A percentile compares a stretch with the other conserved stretches of the same genome.
These are phyloP conservation scores for Xylariaceae sp. DNA, from an alignment of 2,329 filamentous ascomycete species.

Conservation along the genomic window DNA sequence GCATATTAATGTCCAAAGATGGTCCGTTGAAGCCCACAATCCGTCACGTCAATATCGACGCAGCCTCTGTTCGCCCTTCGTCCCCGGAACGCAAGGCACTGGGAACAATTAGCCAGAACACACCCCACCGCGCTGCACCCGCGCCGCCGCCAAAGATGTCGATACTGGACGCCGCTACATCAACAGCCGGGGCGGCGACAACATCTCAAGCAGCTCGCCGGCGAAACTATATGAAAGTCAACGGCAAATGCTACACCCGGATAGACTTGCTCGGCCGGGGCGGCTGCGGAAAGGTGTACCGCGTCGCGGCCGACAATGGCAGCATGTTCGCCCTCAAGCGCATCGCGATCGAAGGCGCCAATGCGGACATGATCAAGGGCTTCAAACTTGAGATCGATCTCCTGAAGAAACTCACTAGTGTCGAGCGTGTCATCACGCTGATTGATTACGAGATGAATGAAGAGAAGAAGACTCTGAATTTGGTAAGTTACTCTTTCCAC, in stretches of 20 bases:
- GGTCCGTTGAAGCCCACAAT: conserved; percentile 49
- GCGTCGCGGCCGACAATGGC: conserved; percentile 94
- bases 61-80: conserved; percentile 34
- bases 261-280: conserved; percentile 89
- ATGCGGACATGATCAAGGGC: conserved; percentile 76
- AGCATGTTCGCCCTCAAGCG: conserved; percentile 93
- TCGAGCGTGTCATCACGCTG: conserved; percentile 85
- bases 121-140: conserved; percentile 72
- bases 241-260: conserved; percentile 85
- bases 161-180: conserved; percentile 85
- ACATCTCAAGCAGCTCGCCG: conserved; percentile 70
- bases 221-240: conserved; percentile 79
- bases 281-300: conserved; percentile 90
- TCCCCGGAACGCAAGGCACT: conserved; percentile 57
- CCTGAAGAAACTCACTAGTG: conserved; percentile 72
- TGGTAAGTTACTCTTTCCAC: conserved; percentile 53
- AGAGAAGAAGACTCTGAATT: conserved; percentile 80
- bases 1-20: conserved; percentile 52
- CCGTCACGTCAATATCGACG: conserved; percentile 46
- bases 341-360: conserved; percentile 84
- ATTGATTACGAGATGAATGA: conserved; percentile 93
- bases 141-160: conserved; percentile 95
- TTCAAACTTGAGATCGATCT: conserved; percentile 96
- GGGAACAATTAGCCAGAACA: conserved; percentile 56
- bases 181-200: conserved; percentile 73